Base-by-base conservation (phyloP, 1,284 basidiomycete species). In the Papiliotrema nemorosa region DNA sequence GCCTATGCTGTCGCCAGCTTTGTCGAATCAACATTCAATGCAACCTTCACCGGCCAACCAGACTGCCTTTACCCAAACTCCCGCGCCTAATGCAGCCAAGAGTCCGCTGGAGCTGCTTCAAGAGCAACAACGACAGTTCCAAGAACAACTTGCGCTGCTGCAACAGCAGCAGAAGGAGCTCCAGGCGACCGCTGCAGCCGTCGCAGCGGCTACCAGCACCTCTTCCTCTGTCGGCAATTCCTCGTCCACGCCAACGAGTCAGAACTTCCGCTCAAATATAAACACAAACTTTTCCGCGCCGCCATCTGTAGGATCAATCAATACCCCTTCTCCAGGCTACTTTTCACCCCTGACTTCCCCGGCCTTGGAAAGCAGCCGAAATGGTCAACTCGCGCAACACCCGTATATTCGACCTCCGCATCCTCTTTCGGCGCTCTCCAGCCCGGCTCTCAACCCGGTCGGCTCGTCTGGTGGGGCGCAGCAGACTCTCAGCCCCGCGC, bases 291-390 rank as follows among this genome's bases (percentile, higher is more conserved):
- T 4, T 16, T 5, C 5, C 21, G 25, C 38, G 14, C 53, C 16
- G 64, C 63, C 1, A n/a, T 58, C 53, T 25, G 45, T 37, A 9
- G 56, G 55, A 13, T 44, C 33, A 4, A 51, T 53, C 29, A 54
- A 26, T 22, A 66, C 58, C 9, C 63, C 60, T 27, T 63, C 57
- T 2, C 65, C 67, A 1, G 78, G 79, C 31, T 78, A 79, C 63
- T 80, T 82, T 62, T 80, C 81, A 3, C 81, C 81, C 1, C 65
- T 82, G 35, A 80, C 80, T 1, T 81, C 80, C 5, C 82, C 81
- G 0, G 81, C 81, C 1, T 71, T 83, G 5, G 75, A 76, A 35
- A 79, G 80, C 24, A 59, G 46, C 49, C 62, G 55, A 60, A 58
- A 60, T 40, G 60, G 49, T 57, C 59, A 47, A 55, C 53, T 44